Conservation (phyloP, 495 filamentous ascomycete species). For the Penicillium canariense region DNA sequence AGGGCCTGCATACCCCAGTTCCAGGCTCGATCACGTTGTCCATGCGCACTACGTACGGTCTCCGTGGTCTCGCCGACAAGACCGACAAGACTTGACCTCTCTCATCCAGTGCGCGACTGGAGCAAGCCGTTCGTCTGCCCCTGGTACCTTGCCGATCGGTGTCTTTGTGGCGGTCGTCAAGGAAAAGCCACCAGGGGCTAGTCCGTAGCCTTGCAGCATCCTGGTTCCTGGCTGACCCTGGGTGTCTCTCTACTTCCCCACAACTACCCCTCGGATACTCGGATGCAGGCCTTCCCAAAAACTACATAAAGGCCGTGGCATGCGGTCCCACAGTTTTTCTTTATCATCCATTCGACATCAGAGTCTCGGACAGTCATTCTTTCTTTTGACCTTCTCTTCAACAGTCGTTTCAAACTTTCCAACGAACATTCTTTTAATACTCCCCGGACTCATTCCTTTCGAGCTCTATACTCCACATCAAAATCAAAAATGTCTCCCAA, state of each 20-base stretch:
- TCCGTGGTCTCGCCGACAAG: neutral
- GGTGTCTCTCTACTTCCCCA: conserved; percentile 10
- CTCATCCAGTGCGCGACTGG: conserved; percentile 6
- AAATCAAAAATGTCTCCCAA: conserved; percentile 30
- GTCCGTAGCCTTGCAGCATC: conserved; percentile 27
- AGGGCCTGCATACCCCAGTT: conserved; percentile 8
- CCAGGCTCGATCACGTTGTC: neutral
- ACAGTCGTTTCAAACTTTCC: conserved; percentile 16
- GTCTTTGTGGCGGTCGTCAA: conserved; percentile 20
- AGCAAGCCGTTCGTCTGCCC: conserved; percentile 7
- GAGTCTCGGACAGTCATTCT: conserved; percentile 25
- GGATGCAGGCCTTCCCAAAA: conserved; percentile 6
- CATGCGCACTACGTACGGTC: neutral
- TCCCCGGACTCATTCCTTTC: conserved; percentile 4
- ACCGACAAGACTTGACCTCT: conserved; percentile 13
- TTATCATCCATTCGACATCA: conserved; percentile 20
- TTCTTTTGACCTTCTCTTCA: conserved; percentile 15
- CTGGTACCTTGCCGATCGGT: conserved; percentile 29
- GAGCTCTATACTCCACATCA: neutral
- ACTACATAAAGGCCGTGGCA: conserved; percentile 28
- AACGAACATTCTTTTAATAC: conserved; percentile 14
- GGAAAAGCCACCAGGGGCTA: conserved; percentile 23
- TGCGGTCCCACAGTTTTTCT: conserved; percentile 14
- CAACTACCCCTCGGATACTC: conserved; percentile 9
- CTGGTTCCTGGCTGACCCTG: conserved; percentile 23